Conservation (phyloP, 1,284 basidiomycete species). For the Cutaneotrichosporon cavernicola region DNA sequence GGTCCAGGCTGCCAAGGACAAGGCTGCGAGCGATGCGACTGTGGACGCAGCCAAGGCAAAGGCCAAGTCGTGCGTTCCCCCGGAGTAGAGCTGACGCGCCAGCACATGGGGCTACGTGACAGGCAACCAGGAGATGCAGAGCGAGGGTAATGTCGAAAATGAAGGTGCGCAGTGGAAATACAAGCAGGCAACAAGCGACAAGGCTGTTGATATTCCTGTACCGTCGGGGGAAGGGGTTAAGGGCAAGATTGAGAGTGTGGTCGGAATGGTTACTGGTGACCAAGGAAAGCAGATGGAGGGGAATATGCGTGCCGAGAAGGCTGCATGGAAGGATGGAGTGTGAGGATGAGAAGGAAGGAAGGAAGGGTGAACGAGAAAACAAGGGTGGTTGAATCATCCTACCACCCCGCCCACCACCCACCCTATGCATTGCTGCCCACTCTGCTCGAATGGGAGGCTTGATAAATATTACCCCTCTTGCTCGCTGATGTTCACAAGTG, state of each 20-base stretch:
- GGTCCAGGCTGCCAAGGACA: slow-evolving; percentile 43
- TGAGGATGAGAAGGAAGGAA: slow-evolving; percentile 5
- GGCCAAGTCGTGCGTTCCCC: slow-evolving; percentile 45
- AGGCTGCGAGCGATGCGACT: slow-evolving; percentile 40
- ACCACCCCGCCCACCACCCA: too few species aligned
- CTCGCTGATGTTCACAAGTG: too few species aligned
- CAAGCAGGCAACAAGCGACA: slow-evolving; percentile 37
- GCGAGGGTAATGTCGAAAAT: slow-evolving; percentile 46
- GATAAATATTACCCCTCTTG: too few species aligned
- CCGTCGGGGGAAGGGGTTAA: slow-evolving; percentile 39
- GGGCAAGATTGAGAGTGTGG: slow-evolving; percentile 46
- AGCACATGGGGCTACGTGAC: slow-evolving; percentile 49
- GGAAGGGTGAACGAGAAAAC: neutral
- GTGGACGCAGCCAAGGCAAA: slow-evolving; percentile 44
- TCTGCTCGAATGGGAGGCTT: too few species aligned
- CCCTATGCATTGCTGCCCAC: too few species aligned
- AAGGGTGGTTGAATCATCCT: too few species aligned
- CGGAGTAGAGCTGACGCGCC: neutral
- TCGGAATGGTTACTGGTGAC: slow-evolving; percentile 49
- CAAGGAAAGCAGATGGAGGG: slow-evolving; percentile 48
- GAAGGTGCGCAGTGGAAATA: slow-evolving; percentile 49
- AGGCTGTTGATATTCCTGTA: slow-evolving; percentile 26
- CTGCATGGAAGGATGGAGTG: slow-evolving; percentile 46
- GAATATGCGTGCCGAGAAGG: slow-evolving; percentile 45
- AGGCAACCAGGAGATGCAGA: slow-evolving; percentile 45